Conservation (phyloP, 306 rosid species). For the Inga leiocalycina region DNA sequence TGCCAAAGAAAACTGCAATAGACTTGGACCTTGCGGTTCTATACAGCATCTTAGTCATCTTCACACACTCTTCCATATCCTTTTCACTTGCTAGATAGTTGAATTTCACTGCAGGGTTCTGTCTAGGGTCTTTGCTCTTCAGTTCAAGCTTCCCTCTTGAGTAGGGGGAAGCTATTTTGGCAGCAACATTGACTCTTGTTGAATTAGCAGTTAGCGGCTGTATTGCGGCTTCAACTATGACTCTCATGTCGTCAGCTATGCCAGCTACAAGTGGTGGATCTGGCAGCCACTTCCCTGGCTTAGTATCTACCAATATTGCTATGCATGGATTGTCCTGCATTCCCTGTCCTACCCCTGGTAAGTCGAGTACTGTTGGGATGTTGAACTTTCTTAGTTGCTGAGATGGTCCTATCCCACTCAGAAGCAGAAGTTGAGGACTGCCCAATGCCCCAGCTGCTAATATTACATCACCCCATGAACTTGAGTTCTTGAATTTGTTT, state of each 20-base stretch:
- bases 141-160: constrained; percentile 61
- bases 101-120: constrained; percentile 69
- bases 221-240: constrained; percentile 66
- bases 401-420: constrained; percentile 75
- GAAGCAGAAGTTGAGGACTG: constrained; percentile 70
- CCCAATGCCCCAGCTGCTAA: constrained; percentile 77
- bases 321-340: constrained; percentile 79
- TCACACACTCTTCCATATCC: constrained; percentile 54
- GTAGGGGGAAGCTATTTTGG: constrained; percentile 62
- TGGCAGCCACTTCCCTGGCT: constrained; percentile 55
- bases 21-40: constrained; percentile 57
- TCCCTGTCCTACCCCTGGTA: constrained; percentile 59
- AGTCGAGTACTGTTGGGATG: constrained; percentile 45
- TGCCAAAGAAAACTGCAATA: constrained; percentile 53
- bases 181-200: constrained; percentile 61
- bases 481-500: constrained; percentile 40
- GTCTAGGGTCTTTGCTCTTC: constrained; percentile 61
- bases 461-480: constrained; percentile 66
- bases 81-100: constrained; percentile 59
- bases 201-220: constrained; percentile 51
- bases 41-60: constrained; percentile 56
- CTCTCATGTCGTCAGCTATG: constrained; percentile 57
- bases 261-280: constrained; percentile 75
- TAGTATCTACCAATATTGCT: constrained; percentile 53
- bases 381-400: constrained; percentile 51